Evolutionary conservation across 495 filamentous ascomycete species (phyloP), one percentile per base, ranked within the genome.

Genomic region (Aspergillus baeticus): DNA sequence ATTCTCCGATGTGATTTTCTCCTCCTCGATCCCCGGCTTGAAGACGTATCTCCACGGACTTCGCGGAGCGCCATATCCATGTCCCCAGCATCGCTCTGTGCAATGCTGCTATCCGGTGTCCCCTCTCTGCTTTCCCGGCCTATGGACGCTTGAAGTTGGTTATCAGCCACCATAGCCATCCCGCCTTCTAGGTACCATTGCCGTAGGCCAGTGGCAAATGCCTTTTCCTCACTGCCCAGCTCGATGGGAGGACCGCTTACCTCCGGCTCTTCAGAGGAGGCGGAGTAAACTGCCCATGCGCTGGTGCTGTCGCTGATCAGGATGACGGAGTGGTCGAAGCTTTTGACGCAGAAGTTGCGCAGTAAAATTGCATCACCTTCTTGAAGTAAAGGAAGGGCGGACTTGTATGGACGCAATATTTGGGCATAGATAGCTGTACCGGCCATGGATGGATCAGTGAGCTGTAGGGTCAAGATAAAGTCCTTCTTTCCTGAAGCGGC

Each of bases 301-400:
- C 79, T 82, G 35, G 74, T 73, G 23, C 75, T 65, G 1, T 68
- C 70, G 54, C 77, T 82, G 33, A 81, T 64, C 6, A 83, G 74
- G 22, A 72, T 71, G 34, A 80, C 61, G 6, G 68, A 68, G 57
- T 69, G 70, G 26, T 80, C 64, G 49, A 73, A 72, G 57, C 68
- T 80, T 51, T 75, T 66, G 13, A 95, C 89, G 51, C 79, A 80
- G 62, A 97, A 91, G 37, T 85, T 78, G 6, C 87, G 80, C 11
- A 98, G 78, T 35, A 98, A 68, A 18, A 96, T 76, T 2, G 86
- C 84, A 59, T 94, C 87, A 7, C 94, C 94, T 14, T 80, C 78
- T 3, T 76, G 72, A 21, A 90, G 75, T 5, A 77, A 64, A 0
- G 94, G 94, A 2, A 98, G 74, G 0, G 84, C 81, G 11, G 81